These are phyloP conservation scores for Fraxinus platypoda DNA, from an alignment of 305 asterid species.

Conservation along the genomic window DNA sequence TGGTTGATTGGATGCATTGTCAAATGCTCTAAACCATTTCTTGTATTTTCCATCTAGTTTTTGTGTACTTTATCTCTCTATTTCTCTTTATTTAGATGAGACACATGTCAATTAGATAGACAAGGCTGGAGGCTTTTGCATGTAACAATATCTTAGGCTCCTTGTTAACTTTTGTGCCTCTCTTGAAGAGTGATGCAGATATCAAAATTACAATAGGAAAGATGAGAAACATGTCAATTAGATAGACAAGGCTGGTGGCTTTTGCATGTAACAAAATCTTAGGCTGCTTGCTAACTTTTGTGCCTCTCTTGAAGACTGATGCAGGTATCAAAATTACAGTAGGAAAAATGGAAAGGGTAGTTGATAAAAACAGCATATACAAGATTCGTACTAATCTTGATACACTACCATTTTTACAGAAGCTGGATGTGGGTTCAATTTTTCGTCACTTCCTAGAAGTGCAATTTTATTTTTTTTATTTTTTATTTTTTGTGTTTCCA, in stretches of 20 bases:
- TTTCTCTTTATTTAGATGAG: not conserved
- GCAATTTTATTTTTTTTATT: too few species aligned
- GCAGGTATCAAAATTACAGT: not conserved
- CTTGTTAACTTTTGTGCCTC: not conserved
- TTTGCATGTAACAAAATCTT: not conserved
- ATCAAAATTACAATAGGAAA: not conserved
- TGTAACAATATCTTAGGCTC: not conserved
- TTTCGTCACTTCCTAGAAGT: too few species aligned
- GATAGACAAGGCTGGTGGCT: not conserved
- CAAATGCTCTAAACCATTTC: not conserved
- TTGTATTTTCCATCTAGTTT: not conserved
- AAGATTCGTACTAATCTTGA: not conserved
- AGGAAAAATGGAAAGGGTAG: not conserved
- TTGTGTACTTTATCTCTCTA: not conserved
- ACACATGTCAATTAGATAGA: not conserved
- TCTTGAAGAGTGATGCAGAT: not conserved
- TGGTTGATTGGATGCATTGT: not conserved
- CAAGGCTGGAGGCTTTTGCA: not conserved
- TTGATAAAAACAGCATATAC: too few species aligned
- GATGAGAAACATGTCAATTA: not conserved
- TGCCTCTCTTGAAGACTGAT: not conserved
- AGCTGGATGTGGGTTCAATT: too few species aligned
- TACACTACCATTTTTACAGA: not conserved
- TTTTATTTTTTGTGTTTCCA: not conserved
- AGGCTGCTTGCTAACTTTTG: not conserved